Evolutionary conservation across 371 early-diverging fungal genomes (phyloP), one percentile per base, ranked within the genome.

Genomic region (Ordospora pajunii): DNA sequence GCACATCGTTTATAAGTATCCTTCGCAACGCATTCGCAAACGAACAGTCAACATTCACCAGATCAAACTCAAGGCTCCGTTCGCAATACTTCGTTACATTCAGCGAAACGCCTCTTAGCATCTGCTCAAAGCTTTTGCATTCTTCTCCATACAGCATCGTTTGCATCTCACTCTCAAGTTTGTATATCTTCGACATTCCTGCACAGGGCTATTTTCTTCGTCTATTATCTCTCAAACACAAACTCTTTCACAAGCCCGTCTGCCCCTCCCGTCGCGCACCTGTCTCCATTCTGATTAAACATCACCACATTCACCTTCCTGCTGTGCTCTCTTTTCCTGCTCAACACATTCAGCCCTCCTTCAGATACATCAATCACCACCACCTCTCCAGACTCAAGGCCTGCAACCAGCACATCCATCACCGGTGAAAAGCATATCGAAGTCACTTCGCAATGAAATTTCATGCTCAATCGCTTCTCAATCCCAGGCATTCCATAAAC

Each of bases 1-100:
- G 95, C 27, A 97, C 93, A 82, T 99, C 98, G 11, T 94, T 90
- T 70, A 95, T 90, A 89, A 97, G 92, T 25, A 91, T 88, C 75
- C 99, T 87, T 70, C 99, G 88, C 37, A 99, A 85, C 7, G 96
- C 89, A 86, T 99, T 99, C 43, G 97, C 96, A 44, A 89, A 64
- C 17, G 87, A 70, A 19, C 66, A 51, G 64, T 76, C 52, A 19
- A 68, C 52, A 67, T 74, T 74, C 23, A 68, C 50, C 1, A 82
- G 17, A 76, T 82, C 82, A 75, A 82, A 70, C 62, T 76, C 77
- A 25, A 82, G 27, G 11, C 14, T 7, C 9, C 54, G 42, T 19
- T 22, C 37, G 32, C 19, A 37, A 25, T 73, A 44, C 58, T 66
- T 62, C 22, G 76, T 68, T 19, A 78, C 62, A 3, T 62, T 51